Base-by-base conservation (phyloP, 2,329 filamentous ascomycete genomes). In the Aureobasidium subglaciale region DNA sequence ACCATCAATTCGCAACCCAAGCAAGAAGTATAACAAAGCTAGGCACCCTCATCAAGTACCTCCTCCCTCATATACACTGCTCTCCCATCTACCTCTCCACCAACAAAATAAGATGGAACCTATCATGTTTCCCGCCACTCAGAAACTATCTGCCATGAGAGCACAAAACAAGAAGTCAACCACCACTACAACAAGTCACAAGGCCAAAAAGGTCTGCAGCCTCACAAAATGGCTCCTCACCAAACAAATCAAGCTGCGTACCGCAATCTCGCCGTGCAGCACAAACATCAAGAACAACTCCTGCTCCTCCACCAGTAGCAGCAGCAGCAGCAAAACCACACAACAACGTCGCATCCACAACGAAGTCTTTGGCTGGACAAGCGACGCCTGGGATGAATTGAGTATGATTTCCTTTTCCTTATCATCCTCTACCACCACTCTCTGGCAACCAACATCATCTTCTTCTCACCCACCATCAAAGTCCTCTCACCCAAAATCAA, bases 311-410 rank as follows among this genome's bases (percentile, higher is more conserved):
- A 16, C n/a, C 10, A 10, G 30, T 4, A 42, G 15, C n/a, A 20
- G 34, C 46, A 38, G 10, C 32, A 20, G 34, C 46, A 38, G 10
- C 32, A 50, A 50, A 38, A 15, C 11, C 27, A 24, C 2, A 27
- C 46, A 50, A 38, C 46, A 38, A 32, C 46, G 46, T 9, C 46
- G 46, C 46, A 29, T 50, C 32, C 32, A 50, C 46, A 50, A 50
- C n/a, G 46, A 50, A 50, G n/a, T 50, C 46, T 50, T 50, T n/a
- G 46, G 46, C 9, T 50, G 32, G 32, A 38, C 32, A 25, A 37
- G 34, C 34, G 46, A 50, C 32, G 34, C 22, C 32, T 50, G 20
- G 18, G 46, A 50, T 10, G 32, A 38, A 16, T 25, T 38, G 46
- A 27, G 27, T 24, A 13, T 22, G 13, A 8, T n/a, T n/a, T n/a